Evolutionary conservation across 257 asterid species (phyloP).

Genomic region (Nicotiana benthamiana): DNA sequence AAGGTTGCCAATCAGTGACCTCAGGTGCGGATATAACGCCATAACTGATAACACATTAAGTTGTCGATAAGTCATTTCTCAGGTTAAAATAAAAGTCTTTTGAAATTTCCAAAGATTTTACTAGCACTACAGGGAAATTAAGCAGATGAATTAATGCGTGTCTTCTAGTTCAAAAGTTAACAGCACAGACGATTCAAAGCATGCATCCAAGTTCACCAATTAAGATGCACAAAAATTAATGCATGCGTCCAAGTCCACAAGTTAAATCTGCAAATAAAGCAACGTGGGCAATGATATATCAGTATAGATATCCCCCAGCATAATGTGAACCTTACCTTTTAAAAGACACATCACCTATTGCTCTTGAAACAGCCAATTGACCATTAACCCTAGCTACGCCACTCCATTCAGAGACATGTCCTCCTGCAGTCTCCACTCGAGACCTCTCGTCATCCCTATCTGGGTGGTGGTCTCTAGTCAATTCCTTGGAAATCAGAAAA

Average conservation of each 20-base stretch:
- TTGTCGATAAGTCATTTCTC: slow-evolving; percentile 11
- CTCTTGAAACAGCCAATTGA: slow-evolving; percentile 85
- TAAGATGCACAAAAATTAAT: background rate
- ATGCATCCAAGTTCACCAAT: background rate
- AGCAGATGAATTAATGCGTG: background rate
- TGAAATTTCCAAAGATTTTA: background rate
- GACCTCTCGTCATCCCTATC: slow-evolving; percentile 86
- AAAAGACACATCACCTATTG: slow-evolving; percentile 79
- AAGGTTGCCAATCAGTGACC: slow-evolving; percentile 91
- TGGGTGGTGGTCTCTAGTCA: slow-evolving; percentile 94
- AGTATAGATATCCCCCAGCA: background rate
- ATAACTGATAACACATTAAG: slow-evolving; percentile 46
- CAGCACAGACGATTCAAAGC: background rate
- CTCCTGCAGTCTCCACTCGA: slow-evolving; percentile 91
- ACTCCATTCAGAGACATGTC: slow-evolving; percentile 76
- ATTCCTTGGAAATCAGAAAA: slow-evolving; percentile 62
- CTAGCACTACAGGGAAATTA: background rate
- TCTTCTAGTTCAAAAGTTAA: background rate
- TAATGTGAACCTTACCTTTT: slow-evolving; percentile 46
- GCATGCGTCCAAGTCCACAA: background rate
- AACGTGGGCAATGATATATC: background rate
- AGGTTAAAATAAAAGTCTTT: background rate
- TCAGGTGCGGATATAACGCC: slow-evolving; percentile 97
- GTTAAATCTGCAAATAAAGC: background rate
- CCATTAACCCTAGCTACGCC: slow-evolving; percentile 96